Percentiles rank a stretch among this genome's conserved stretches.
Evolutionary conservation across 2,329 filamentous ascomycete genomes (phyloP).

Genomic region (Fusarium sp.): DNA sequence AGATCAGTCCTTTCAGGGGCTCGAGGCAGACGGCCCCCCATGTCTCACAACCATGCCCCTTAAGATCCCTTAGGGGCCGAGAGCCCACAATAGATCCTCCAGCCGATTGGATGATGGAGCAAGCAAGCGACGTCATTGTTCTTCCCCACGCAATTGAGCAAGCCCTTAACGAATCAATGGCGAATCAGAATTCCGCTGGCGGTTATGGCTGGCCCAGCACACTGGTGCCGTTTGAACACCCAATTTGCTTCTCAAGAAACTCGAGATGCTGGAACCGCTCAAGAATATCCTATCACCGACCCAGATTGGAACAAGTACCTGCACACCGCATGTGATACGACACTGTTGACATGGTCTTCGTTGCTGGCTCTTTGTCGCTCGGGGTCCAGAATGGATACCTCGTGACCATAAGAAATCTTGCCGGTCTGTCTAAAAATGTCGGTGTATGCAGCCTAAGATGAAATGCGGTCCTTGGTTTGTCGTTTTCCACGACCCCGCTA

Average conservation of each 20-base stretch:
- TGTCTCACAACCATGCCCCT: constrained; percentile 42
- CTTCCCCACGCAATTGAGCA: constrained; percentile 37
- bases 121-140: constrained; percentile 42
- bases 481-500: constrained; percentile 32
- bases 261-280: constrained; percentile 21
- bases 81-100: constrained; percentile 31
- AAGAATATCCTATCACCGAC: constrained; percentile 19
- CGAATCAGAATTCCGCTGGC: constrained; percentile 38
- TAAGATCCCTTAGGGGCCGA: constrained; percentile 41
- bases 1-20: constrained; percentile 24
- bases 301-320: background rate
- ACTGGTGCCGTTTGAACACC: constrained; percentile 40
- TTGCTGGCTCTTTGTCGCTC: constrained; percentile 17
- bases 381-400: constrained; percentile 27
- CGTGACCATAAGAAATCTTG: constrained; percentile 37
- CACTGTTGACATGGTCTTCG: constrained; percentile 26
- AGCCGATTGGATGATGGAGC: constrained; percentile 40
- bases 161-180: constrained; percentile 19
- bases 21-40: constrained; percentile 33
- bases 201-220: constrained; percentile 42
- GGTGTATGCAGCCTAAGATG: constrained; percentile 39
- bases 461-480: constrained; percentile 14
- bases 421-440: constrained; percentile 41
- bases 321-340: constrained; percentile 39
- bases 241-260: constrained; percentile 24